Conservation (phyloP, 192 early-diverging fungal species). For the Coemansia sp. region DNA sequence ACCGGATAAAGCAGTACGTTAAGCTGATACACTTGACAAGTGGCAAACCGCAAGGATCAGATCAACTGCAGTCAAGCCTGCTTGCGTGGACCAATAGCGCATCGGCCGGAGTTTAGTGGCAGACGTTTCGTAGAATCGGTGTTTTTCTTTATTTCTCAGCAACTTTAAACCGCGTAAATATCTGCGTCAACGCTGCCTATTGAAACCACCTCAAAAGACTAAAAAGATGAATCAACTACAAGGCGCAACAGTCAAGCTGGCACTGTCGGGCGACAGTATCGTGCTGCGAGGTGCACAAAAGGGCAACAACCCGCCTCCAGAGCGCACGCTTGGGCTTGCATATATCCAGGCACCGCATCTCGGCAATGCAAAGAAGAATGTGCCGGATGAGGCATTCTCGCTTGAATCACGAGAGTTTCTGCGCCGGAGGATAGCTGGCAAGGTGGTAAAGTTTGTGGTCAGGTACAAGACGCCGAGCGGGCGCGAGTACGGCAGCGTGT, state of each 20-base stretch:
- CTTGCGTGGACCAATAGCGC: neutral
- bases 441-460: constrained; percentile 78
- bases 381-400: constrained; percentile 84
- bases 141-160: neutral
- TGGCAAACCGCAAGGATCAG: neutral
- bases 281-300: constrained; percentile 80
- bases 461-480: constrained; percentile 54
- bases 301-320: constrained; percentile 78
- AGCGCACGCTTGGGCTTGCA: constrained; percentile 78
- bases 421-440: constrained; percentile 82
- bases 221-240: constrained; percentile 24
- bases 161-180: neutral
- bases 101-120: neutral
- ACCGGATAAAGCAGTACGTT: constrained; percentile 1
- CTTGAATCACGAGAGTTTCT: constrained; percentile 88
- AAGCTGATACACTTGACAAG: neutral
- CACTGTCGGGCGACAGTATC: constrained; percentile 90
- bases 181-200: neutral
- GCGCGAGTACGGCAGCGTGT: constrained; percentile 67
- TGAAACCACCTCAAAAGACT: neutral
- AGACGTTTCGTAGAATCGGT: neutral
- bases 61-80: neutral
- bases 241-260: constrained; percentile 81
- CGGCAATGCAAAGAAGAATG: constrained; percentile 69
- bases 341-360: constrained; percentile 83